Conservation (phyloP, 306 rosid genomes). For the cucumber (Cucumis sativus) region DNA sequence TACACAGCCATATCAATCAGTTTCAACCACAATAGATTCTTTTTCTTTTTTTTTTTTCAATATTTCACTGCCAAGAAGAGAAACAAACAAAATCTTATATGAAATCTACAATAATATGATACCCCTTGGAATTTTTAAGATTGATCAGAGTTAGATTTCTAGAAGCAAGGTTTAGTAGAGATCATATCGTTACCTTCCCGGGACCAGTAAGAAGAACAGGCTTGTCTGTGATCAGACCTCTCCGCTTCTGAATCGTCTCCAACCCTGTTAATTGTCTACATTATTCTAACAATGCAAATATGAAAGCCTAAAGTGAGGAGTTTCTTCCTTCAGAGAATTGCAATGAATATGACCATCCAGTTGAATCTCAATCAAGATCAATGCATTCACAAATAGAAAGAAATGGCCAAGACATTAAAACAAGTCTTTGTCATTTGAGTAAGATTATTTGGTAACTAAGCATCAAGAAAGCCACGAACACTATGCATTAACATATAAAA, state of each 20-base stretch:
- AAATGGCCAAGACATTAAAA: not conserved
- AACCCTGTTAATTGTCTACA: constrained; percentile 33
- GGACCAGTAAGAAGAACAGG: constrained; percentile 82
- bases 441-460: not conserved
- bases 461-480: not conserved
- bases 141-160: not conserved
- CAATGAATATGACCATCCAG: not conserved
- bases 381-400: not conserved
- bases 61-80: not conserved
- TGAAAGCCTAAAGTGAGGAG: not conserved
- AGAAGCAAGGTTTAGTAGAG: not conserved
- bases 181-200: constrained; percentile 56
- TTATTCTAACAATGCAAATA: not conserved
- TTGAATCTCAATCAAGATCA: not conserved
- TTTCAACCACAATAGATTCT: not conserved
- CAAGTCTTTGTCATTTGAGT: not conserved
- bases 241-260: constrained; percentile 76
- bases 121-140: not conserved
- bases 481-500: not conserved
- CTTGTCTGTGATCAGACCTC: constrained; percentile 67
- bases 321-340: not conserved
- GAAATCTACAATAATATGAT: not conserved
- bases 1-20: not conserved
- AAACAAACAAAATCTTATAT: not conserved
- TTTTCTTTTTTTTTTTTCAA: not conserved